Percentiles rank a stretch among this genome's conserved stretches.
These are phyloP conservation scores for Juglanconis sp. DNA, from an alignment of 2,329 filamentous ascomycete species.

Conservation along the genomic window DNA sequence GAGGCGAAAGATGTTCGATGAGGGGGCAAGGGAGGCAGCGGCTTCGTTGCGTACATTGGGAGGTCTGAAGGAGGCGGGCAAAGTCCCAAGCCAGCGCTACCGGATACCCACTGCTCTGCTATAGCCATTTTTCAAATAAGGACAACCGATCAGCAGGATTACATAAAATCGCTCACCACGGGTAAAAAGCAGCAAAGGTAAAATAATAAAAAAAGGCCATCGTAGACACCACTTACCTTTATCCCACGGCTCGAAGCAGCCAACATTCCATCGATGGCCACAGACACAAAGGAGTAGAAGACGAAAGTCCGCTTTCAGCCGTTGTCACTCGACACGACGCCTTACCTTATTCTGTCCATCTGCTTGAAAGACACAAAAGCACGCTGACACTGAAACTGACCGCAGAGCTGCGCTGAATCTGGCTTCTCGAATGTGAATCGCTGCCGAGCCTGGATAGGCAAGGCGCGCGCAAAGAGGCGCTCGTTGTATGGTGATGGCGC, in stretches of 20 bases:
- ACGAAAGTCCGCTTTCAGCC: constrained; percentile 10
- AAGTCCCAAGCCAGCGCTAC: not conserved
- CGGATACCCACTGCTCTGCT: not conserved
- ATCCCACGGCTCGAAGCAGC: not conserved
- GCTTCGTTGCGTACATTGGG: constrained; percentile 4
- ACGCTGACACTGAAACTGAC: not conserved
- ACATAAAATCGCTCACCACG: no score
- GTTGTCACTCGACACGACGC: constrained; percentile 7
- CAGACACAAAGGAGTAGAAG: not conserved
- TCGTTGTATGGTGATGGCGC: no score
- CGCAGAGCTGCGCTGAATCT: not conserved
- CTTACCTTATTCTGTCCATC: not conserved
- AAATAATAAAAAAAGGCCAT: not conserved
- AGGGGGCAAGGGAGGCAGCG: constrained; percentile 13
- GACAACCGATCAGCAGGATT: not conserved
- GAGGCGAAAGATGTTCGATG: not conserved
- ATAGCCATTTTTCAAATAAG: not conserved
- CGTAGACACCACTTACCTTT: not conserved
- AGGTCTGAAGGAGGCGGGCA: not conserved
- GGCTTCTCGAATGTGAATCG: not conserved
- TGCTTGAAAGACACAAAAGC: not conserved
- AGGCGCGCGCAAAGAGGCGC: no score
- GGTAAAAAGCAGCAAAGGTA: not conserved
- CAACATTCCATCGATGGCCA: not conserved
- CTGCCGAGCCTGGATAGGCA: not conserved